Percentiles rank a stretch among this genome's conserved stretches.
Conservation (phyloP, 2,329 filamentous ascomycete genomes). For the Ophiosphaerella narmari region DNA sequence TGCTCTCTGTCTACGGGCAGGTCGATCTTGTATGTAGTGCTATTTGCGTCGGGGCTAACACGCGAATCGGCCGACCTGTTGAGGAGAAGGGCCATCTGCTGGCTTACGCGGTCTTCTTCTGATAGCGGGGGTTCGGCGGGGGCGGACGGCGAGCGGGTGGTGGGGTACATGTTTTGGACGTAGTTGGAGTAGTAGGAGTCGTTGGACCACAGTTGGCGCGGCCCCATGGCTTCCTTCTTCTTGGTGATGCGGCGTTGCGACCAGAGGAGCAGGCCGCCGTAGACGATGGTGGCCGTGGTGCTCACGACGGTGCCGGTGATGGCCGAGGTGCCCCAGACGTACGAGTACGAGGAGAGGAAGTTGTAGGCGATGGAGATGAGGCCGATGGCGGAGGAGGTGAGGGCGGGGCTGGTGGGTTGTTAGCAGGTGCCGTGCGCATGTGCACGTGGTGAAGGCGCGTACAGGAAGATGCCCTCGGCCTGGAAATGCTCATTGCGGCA, state of each 20-base stretch:
- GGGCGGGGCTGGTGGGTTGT: conserved; percentile 40
- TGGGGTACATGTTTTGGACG: conserved; percentile 54
- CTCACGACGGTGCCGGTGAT: conserved; percentile 51
- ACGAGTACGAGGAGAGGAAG: conserved; percentile 49
- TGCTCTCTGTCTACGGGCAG: conserved; percentile 42
- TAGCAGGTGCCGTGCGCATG: conserved; percentile 12
- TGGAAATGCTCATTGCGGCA: conserved; percentile 54
- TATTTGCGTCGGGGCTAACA: conserved; percentile 39
- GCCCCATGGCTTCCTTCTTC: conserved; percentile 24
- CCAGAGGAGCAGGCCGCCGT: conserved; percentile 49
- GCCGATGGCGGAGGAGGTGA: conserved; percentile 52
- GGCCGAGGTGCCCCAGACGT: conserved; percentile 51
- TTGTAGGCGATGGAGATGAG: conserved; percentile 55
- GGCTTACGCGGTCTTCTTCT: conserved; percentile 56
- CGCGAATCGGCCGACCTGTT: conserved; percentile 38
- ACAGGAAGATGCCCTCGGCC: conserved; percentile 54
- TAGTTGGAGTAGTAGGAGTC: conserved; percentile 52
- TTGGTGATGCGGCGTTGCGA: conserved; percentile 48
- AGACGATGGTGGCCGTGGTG: conserved; percentile 47
- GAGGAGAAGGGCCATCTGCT: conserved; percentile 57
- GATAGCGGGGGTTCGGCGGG: conserved; percentile 37
- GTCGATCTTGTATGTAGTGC: conserved; percentile 51
- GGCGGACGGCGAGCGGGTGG: conserved; percentile 31
- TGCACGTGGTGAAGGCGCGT: conserved; percentile 13
- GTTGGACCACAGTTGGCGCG: conserved; percentile 42